These are phyloP conservation scores for Saccharomycopsis amapae DNA, from an alignment of 805 yeast species.

Conservation along the genomic window DNA sequence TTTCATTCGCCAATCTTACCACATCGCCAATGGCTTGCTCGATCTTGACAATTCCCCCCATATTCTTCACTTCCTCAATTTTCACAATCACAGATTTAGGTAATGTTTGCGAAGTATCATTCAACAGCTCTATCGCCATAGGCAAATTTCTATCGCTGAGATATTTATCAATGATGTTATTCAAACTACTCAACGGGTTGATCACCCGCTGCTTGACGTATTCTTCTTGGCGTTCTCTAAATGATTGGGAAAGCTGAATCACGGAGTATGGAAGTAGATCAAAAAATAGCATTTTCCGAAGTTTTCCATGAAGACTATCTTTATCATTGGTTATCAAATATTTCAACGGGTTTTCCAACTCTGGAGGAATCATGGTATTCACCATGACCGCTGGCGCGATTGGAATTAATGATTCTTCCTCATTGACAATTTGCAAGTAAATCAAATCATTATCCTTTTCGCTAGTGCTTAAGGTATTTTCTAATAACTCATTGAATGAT, in stretches of 20 bases:
- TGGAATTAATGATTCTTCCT: slow-evolving; percentile 31
- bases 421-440: slow-evolving; percentile 61
- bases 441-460: slow-evolving; percentile 79
- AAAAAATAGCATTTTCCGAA: slow-evolving; percentile 37
- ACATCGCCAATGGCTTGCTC: slow-evolving; percentile 40
- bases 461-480: slow-evolving; percentile 42
- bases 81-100: slow-evolving; percentile 54
- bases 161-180: slow-evolving; percentile 36
- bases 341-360: slow-evolving; percentile 29
- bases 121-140: slow-evolving; percentile 53
- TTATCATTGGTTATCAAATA: not conserved
- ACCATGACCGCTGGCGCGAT: slow-evolving; percentile 51
- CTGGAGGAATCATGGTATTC: slow-evolving; percentile 35
- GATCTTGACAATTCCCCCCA: slow-evolving; percentile 46
- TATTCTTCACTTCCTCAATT: slow-evolving; percentile 42
- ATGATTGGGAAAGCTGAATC: slow-evolving; percentile 60
- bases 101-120: slow-evolving; percentile 43
- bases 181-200: slow-evolving; percentile 43
- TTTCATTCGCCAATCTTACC: slow-evolving; percentile 34
- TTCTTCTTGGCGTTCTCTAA: slow-evolving; percentile 53
- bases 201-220: slow-evolving; percentile 41
- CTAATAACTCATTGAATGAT: slow-evolving; percentile 41
- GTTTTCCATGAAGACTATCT: slow-evolving; percentile 5
- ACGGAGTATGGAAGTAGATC: slow-evolving; percentile 60
- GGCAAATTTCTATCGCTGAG: slow-evolving; percentile 49